phyloP scores from a whole-genome alignment of 2,329 filamentous ascomycete species.

The Exophiala sideris region DNA sequence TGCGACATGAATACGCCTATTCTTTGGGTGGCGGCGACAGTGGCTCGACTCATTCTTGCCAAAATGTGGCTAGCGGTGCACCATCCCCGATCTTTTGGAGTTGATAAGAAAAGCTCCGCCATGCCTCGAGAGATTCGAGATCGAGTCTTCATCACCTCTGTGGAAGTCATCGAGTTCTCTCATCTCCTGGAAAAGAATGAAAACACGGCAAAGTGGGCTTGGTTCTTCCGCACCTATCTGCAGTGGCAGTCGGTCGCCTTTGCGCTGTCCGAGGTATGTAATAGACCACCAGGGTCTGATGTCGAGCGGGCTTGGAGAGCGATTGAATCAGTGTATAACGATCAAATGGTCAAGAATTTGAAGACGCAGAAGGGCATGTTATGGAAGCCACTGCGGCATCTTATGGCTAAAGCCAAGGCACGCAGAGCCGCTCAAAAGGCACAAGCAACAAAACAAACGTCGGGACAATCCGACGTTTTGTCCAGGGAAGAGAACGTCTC shows the following conservation, averaged over 20 bases:
- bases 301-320: constrained; percentile 61
- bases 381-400: constrained; percentile 61
- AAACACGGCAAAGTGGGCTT: constrained; percentile 60
- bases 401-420: constrained; percentile 57
- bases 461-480: constrained; percentile 6
- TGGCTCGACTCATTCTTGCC: constrained; percentile 68
- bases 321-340: constrained; percentile 46
- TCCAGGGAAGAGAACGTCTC: constrained; percentile 7
- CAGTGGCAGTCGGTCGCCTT: constrained; percentile 65
- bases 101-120: constrained; percentile 51
- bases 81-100: constrained; percentile 59
- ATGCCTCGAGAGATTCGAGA: constrained; percentile 63
- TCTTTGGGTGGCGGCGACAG: constrained; percentile 66
- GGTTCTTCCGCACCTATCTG: constrained; percentile 62
- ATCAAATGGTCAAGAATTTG: constrained; percentile 33
- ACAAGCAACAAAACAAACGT: constrained; percentile 13
- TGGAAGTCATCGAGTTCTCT: constrained; percentile 72
- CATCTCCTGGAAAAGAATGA: constrained; percentile 63
- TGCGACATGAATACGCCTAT: constrained; percentile 53
- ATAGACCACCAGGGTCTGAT: constrained; percentile 53
- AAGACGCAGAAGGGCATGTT: constrained; percentile 54
- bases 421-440: constrained; percentile 50
- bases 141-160: constrained; percentile 66
- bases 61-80: constrained; percentile 77
- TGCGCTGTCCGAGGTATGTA: constrained; percentile 58